Base-by-base conservation (phyloP, 2,329 filamentous ascomycete genomes). In the Fusarium sacchari region DNA sequence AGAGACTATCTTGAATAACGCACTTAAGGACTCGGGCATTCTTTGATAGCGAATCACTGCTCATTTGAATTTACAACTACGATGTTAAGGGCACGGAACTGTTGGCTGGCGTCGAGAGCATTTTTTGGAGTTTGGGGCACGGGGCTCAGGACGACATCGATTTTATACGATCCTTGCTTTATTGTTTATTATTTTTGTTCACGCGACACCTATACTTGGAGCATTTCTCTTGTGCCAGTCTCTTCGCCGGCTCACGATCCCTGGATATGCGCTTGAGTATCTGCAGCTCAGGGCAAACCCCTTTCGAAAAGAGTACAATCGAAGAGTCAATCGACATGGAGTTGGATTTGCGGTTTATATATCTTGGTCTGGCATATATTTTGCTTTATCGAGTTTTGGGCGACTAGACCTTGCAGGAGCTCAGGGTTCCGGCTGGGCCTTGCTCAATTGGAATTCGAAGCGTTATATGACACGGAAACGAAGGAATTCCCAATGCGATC, bases 1-100 rank as follows among this genome's bases (percentile, higher is more conserved):
- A 83, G 96, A 99, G 85, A 99, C 96, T 39, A 99, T 99, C 79
- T 86, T 99, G 76, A 97, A 98, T 83, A 99, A 99, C 82, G 96
- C 96, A 53, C 89, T 99, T 77, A 98, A 97, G 85, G 96, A 99
- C 83, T 98, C 96, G 28, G 96, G 96, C 76, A 98, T 99, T 82
- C 90, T 99, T 78, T 95, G 84, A 92, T 79, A 74, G 66, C 43
- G 50, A 67, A 59, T 32, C 43, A 40, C 50, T 68, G 56, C 37
- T 64, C 60, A 57, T 71, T 61, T 67, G 71, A 60, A 60, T 69
- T 73, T 69, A 66, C 58, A 70, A 69, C 56, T 59, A 74, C 69
- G 72, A 73, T 67, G 70, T 73, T 73, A 72, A 72, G 69, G 76
- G 73, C 67, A 76, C 36, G 74, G 69, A 59, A 71, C 58, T 67